These are phyloP conservation scores for Stevia rebaudiana DNA, from an alignment of 140 eudicot genomes.

Conservation along the genomic window DNA sequence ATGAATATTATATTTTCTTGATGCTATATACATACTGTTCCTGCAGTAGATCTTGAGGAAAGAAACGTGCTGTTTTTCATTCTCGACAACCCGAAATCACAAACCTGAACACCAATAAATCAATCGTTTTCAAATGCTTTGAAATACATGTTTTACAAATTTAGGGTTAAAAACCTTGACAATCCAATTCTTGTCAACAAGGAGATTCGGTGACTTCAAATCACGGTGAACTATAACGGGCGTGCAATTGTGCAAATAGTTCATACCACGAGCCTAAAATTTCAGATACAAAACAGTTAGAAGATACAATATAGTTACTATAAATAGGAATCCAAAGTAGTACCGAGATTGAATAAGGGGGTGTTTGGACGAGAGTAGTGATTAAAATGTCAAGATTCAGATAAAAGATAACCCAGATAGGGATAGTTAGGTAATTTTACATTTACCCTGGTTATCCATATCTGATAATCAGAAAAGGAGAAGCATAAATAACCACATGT, in stretches of 20 bases:
- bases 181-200: conserved; percentile 96
- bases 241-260: conserved; percentile 86
- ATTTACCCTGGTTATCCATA: conserved; percentile 14
- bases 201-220: conserved; percentile 92
- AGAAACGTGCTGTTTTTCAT: conserved; percentile 95
- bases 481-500: conserved; percentile 16
- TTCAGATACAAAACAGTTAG: not conserved
- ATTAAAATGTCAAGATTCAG: not conserved
- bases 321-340: not conserved
- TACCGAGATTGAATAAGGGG: not conserved
- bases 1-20: not conserved
- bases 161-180: conserved; percentile 58
- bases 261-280: conserved; percentile 92
- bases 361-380: conserved; percentile 4
- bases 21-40: conserved; percentile 59
- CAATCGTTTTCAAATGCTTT: not conserved
- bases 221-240: conserved; percentile 97
- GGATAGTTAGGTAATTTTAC: conserved; percentile 14
- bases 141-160: not conserved
- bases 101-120: conserved; percentile 56
- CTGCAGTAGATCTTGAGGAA: conserved; percentile 96
- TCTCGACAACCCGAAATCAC: conserved; percentile 95
- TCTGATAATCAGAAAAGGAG: conserved; percentile 14
- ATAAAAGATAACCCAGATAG: not conserved
- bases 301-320: not conserved